Conservation (phyloP, 2,329 filamentous ascomycete genomes). For the Cladophialophora carrionii region DNA sequence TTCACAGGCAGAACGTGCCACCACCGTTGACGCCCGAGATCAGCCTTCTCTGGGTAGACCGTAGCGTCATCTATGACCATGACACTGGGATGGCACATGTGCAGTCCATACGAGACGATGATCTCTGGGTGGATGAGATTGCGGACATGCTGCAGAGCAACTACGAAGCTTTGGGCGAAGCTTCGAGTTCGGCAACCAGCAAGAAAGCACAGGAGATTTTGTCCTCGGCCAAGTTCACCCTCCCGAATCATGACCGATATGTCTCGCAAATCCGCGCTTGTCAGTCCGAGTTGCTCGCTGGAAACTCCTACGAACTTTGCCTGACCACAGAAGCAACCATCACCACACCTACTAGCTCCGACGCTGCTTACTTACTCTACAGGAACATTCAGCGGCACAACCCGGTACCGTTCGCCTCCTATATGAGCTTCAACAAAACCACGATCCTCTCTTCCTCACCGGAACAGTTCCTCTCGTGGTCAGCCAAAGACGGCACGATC, state of each 20-base stretch:
- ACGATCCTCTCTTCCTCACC: conserved; percentile 83
- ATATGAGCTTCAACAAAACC: conserved; percentile 68
- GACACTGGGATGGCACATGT: conserved; percentile 63
- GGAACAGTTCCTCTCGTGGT: conserved; percentile 81
- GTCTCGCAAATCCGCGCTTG: conserved; percentile 69
- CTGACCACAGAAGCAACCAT: conserved; percentile 76
- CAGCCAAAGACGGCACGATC: conserved; percentile 54
- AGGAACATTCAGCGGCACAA: conserved; percentile 70
- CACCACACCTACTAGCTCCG: conserved; percentile 43
- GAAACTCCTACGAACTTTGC: conserved; percentile 84
- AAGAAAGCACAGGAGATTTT: conserved; percentile 37
- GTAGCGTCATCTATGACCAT: conserved; percentile 78
- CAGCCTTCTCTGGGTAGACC: conserved; percentile 74
- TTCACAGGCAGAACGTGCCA: conserved; percentile 52
- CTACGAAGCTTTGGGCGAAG: neutral
- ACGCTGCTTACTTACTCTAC: conserved; percentile 71
- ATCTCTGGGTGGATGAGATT: conserved; percentile 55
- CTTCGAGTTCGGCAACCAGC: conserved; percentile 40
- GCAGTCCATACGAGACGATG: conserved; percentile 63
- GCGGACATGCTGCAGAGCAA: conserved; percentile 12
- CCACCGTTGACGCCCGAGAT: conserved; percentile 64
- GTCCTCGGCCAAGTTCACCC: conserved; percentile 39
- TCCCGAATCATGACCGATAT: conserved; percentile 58
- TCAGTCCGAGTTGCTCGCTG: conserved; percentile 71
- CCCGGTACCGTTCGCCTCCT: conserved; percentile 83